A percentile compares a stretch with the other conserved stretches of the same genome.
Evolutionary conservation across 495 filamentous ascomycete species (phyloP).

Genomic region (Penicillium nucicola): DNA sequence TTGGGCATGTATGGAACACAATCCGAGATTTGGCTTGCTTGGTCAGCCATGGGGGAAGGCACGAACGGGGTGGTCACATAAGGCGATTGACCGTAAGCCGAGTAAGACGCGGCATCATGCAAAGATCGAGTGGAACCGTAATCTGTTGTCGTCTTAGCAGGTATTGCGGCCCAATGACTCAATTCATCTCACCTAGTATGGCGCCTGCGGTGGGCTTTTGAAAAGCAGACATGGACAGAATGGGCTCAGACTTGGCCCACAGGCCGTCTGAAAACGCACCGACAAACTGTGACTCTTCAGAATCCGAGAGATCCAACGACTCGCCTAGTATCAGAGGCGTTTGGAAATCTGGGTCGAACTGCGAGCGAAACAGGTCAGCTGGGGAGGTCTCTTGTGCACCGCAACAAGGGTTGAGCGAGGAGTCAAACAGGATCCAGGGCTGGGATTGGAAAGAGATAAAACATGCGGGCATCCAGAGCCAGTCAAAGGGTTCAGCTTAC

Average conservation of each 20-base stretch:
- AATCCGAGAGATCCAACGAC: slow-evolving; percentile 50
- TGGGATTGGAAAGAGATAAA: slow-evolving; percentile 18
- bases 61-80: slow-evolving; percentile 45
- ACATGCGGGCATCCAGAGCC: slow-evolving; percentile 23
- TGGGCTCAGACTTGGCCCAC: slow-evolving; percentile 51
- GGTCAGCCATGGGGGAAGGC: slow-evolving; percentile 44
- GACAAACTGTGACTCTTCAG: slow-evolving; percentile 46
- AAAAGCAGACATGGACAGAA: slow-evolving; percentile 54
- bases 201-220: slow-evolving; percentile 40
- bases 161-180: neutral
- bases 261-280: slow-evolving; percentile 48
- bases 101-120: slow-evolving; percentile 45
- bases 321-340: slow-evolving; percentile 54
- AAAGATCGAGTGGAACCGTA: slow-evolving; percentile 43
- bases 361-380: slow-evolving; percentile 20
- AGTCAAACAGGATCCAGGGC: slow-evolving; percentile 20
- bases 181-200: slow-evolving; percentile 38
- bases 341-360: slow-evolving; percentile 48
- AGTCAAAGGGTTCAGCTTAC: slow-evolving; percentile 36
- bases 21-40: slow-evolving; percentile 44
- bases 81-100: slow-evolving; percentile 39
- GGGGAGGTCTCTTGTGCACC: slow-evolving; percentile 7
- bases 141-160: slow-evolving; percentile 26
- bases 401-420: neutral
- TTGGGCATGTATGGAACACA: slow-evolving; percentile 44